Percentiles rank a stretch among this genome's conserved stretches.
These are phyloP conservation scores for Saposhnikovia divaricata DNA, from an alignment of 129 eudicot species.

Conservation along the genomic window DNA sequence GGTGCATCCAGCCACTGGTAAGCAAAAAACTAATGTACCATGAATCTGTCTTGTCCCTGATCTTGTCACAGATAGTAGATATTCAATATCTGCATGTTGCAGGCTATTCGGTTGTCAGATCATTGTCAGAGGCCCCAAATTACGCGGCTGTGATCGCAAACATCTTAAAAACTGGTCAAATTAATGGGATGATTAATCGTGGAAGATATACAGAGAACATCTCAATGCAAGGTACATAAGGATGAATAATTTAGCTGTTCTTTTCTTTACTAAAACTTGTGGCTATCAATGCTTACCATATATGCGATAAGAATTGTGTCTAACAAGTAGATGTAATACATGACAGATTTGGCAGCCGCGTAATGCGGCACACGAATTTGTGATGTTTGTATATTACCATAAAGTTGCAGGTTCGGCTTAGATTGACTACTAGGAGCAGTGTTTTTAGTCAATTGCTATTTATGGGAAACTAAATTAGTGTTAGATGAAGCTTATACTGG, in stretches of 20 bases:
- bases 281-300: not conserved
- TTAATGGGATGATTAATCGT: slow-evolving; percentile 32
- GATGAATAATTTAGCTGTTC: not conserved
- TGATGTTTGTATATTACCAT: not conserved
- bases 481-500: not conserved
- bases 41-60: not conserved
- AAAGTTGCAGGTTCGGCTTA: not conserved
- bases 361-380: not conserved
- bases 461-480: not conserved
- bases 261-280: not conserved
- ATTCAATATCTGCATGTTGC: slow-evolving; percentile 19
- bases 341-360: not conserved
- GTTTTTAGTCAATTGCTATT: not conserved
- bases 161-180: slow-evolving; percentile 41
- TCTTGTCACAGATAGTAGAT: not conserved
- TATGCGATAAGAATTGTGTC: not conserved
- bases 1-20: slow-evolving; percentile 99
- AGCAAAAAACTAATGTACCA: not conserved
- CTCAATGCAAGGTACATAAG: slow-evolving; percentile 71
- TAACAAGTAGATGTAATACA: not conserved
- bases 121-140: slow-evolving; percentile 93
- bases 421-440: not conserved
- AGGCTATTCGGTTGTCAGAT: slow-evolving; percentile 98
- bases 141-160: slow-evolving; percentile 81
- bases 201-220: slow-evolving; percentile 40